Base-by-base conservation (phyloP, 106 monocot species). In the Cymbidium sinense region DNA sequence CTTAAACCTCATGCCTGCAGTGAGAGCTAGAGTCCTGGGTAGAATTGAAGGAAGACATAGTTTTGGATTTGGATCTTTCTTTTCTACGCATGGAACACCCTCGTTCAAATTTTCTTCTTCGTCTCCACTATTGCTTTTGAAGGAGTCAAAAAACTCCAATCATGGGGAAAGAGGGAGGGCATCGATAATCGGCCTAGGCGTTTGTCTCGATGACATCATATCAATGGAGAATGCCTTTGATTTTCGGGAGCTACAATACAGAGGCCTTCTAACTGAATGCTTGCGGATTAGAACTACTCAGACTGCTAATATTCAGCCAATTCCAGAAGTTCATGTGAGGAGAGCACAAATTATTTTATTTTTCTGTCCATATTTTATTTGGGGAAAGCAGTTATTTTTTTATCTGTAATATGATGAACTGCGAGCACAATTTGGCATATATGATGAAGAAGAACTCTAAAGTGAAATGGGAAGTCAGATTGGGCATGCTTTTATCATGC, bases 261-360 rank as follows among this genome's bases (percentile, higher is more conserved):
- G 75, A 77, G 52, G 72, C 25, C 70, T 21, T 35, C 70, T 86
- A 34, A 77, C 81, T 0, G 10, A 29, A 23, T 77, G 83, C 35
- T 74, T 87, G 7, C 78, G 84, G 11, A 9, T 95, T 55, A 78
- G 95, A 81, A 82, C 90, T 34, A 77, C 86, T 12, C 58, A 91
- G 50, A 76, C 91, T 25, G 92, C 93, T 23, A 95, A 95, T 67
- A n/a, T n/a, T n/a, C n/a, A n/a, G n/a, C n/a, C n/a, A n/a, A n/a
- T n/a, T n/a, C n/a, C n/a, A n/a, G n/a, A n/a, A n/a, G n/a, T n/a
- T n/a, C n/a, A n/a, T n/a, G n/a, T n/a, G n/a, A n/a, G n/a, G n/a
- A n/a, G n/a, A 7, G 67, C 64, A 43, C 75, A 7, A 11, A 20
- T 19, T 15, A 4, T 27, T 37, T 44, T 74, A 7, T 25, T 51